Base-by-base conservation (phyloP, 1,284 basidiomycete species). In the Apiotrichum sp. region DNA sequence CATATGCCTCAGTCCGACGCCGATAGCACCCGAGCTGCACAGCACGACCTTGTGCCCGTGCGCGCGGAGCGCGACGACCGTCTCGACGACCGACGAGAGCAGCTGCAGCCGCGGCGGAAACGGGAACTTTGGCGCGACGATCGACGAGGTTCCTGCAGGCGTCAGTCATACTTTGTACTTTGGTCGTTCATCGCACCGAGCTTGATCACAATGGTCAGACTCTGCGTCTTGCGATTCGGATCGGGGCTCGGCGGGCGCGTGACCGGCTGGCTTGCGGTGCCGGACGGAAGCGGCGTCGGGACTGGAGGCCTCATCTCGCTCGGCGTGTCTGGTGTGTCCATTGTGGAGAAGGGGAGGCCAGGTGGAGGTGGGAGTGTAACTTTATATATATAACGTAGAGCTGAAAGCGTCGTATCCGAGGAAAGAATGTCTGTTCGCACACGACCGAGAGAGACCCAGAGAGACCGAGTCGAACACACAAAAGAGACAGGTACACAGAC, bases 11-110 rank as follows among this genome's bases (percentile, higher is more conserved):
- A 97, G 75, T 0, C 95, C 96, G 39, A 98, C 89, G 1, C 88
- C 96, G 56, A 98, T 98, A 13, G 95, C 96, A 0, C 95, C 95
- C 10, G 93, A 96, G 63, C 88, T 93, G 55, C 97, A 93, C 11
- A 99, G 84, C 3, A 98, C 89, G 55, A 98, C 91, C 64, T 89
- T 86, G 78, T 99, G 95, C 0, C 95, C 95, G 42, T 85, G 79
- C 4, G 80, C 78, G 48, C 87, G 84, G 5, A 99, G 82, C 43
- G 83, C 77, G 40, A 91, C 83, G 11, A 93, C 91, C 0, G 92
- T 90, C 76, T 98, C 95, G 46, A 95, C 93, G 50, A 98, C 82
- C 0, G 89, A 86, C 0, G 92, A 93, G 31, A 99, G 82, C 6
- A 89, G 89, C 7, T 91, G 89, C 0, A 98, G 81, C 22, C 97